phyloP scores from a whole-genome alignment of 371 early-diverging fungal species.

The Homolaphlyctis polyrhiza region DNA sequence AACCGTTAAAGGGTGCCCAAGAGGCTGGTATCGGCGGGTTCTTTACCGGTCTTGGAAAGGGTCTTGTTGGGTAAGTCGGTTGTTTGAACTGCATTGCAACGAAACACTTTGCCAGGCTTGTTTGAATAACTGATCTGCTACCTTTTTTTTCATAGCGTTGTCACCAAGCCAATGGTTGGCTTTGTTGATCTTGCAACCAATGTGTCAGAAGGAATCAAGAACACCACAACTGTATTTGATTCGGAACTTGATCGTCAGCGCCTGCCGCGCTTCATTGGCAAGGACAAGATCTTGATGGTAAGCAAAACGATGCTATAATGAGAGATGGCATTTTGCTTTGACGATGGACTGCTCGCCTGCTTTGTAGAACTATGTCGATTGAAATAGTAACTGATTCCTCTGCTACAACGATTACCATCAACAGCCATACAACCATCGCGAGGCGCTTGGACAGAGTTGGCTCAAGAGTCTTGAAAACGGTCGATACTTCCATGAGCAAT shows the following conservation, averaged over 20 bases:
- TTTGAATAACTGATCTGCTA: not conserved
- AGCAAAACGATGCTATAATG: not conserved
- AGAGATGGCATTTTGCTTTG: not conserved
- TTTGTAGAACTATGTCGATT: not conserved
- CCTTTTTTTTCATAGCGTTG: constrained; percentile 43
- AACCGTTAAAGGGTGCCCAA: constrained; percentile 91
- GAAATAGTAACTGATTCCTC: too few relatives aligned
- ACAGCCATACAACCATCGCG: constrained; percentile 69
- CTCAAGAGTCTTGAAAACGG: constrained; percentile 80
- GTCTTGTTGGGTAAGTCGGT: constrained; percentile 75
- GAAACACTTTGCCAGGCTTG: not conserved
- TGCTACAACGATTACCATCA: too few relatives aligned
- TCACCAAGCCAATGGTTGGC: constrained; percentile 92
- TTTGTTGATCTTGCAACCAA: constrained; percentile 88
- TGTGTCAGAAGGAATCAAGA: constrained; percentile 89
- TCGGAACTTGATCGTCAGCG: constrained; percentile 75
- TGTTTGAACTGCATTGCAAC: not conserved
- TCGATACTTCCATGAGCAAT: constrained; percentile 74
- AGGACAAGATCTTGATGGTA: constrained; percentile 70
- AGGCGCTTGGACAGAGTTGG: constrained; percentile 86
- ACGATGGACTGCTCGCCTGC: not conserved
- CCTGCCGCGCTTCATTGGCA: constrained; percentile 80
- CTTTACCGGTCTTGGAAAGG: constrained; percentile 94
- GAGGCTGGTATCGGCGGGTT: constrained; percentile 92
- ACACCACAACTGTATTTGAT: constrained; percentile 93